phyloP scores from a whole-genome alignment of 768 basidiomycete species.

The Tylopilus sp. region DNA sequence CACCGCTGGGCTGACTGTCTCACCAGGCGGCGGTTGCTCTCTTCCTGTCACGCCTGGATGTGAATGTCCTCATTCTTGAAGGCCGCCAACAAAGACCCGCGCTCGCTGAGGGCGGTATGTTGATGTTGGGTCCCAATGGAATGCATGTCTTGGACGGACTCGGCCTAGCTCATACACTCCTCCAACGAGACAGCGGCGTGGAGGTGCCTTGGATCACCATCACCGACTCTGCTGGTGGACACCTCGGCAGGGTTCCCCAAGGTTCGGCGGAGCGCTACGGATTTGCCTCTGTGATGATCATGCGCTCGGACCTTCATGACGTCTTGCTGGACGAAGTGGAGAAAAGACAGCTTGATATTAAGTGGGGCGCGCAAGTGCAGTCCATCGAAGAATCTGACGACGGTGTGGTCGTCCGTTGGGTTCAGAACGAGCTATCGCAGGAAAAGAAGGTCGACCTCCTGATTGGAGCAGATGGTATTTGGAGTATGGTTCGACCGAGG shows the following conservation, averaged over 20 bases:
- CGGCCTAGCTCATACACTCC: constrained; percentile 21
- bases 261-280: constrained; percentile 27
- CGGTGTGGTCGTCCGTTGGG: constrained; percentile 27
- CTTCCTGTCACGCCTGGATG: constrained; percentile 24
- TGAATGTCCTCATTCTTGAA: constrained; percentile 22
- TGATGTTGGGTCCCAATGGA: constrained; percentile 30
- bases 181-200: constrained; percentile 19
- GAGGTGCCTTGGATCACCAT: constrained; percentile 21
- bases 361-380: constrained; percentile 23
- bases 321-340: constrained; percentile 30
- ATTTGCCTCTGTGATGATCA: constrained; percentile 23
- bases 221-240: constrained; percentile 19
- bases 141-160: constrained; percentile 29
- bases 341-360: constrained; percentile 13
- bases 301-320: constrained; percentile 31
- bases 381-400: constrained; percentile 23
- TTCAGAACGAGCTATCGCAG: constrained; percentile 14
- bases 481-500: constrained; percentile 28
- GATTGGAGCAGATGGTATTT: constrained; percentile 31
- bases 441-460: constrained; percentile 30
- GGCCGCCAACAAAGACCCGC: constrained; percentile 15
- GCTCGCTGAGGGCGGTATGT: constrained; percentile 22
- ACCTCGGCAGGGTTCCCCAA: constrained; percentile 23
- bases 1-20: not conserved
- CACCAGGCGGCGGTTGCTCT: constrained; percentile 20